Evolutionary conservation across 2,329 filamentous ascomycete species (phyloP).

Genomic region (Talaromyces verruculosus): DNA sequence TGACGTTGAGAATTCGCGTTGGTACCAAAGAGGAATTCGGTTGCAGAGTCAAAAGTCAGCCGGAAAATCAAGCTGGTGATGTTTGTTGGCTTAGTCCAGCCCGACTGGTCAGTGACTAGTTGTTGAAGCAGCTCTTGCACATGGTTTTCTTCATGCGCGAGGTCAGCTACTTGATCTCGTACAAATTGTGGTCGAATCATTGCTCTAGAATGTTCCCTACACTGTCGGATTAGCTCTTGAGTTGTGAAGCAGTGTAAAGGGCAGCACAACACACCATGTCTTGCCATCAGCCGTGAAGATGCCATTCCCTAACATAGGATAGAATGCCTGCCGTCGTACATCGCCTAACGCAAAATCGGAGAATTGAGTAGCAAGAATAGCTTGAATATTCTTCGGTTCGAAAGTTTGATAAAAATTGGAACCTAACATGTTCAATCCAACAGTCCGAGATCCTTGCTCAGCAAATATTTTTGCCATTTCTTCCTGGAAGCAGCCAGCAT

Average conservation of each 20-base stretch:
- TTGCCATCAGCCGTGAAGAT: constrained; percentile 73
- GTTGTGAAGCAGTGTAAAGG: constrained; percentile 48
- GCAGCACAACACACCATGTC: constrained; percentile 56
- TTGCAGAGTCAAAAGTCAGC: constrained; percentile 81
- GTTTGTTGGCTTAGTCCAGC: constrained; percentile 58
- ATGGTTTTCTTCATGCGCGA: constrained; percentile 78
- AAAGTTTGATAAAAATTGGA: constrained; percentile 26
- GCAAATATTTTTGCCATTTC: constrained; percentile 4
- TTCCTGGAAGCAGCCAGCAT: constrained; percentile 9
- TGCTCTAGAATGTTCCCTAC: constrained; percentile 64
- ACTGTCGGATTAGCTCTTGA: constrained; percentile 46
- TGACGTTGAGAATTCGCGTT: constrained; percentile 61
- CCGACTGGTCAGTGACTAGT: constrained; percentile 60
- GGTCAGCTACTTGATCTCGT: constrained; percentile 77
- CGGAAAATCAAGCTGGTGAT: constrained; percentile 76
- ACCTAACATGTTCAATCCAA: constrained; percentile 5
- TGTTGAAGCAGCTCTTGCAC: constrained; percentile 64
- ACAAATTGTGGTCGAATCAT: constrained; percentile 85
- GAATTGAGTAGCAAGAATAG: constrained; percentile 80
- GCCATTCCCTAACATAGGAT: constrained; percentile 25
- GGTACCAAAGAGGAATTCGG: constrained; percentile 79
- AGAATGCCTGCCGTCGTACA: constrained; percentile 64
- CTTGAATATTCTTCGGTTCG: constrained; percentile 69
- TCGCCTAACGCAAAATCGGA: constrained; percentile 77
- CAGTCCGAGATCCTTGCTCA: constrained; percentile 1